phyloP scores from a whole-genome alignment of 106 monocot species.

The Dendrobium nobile region DNA sequence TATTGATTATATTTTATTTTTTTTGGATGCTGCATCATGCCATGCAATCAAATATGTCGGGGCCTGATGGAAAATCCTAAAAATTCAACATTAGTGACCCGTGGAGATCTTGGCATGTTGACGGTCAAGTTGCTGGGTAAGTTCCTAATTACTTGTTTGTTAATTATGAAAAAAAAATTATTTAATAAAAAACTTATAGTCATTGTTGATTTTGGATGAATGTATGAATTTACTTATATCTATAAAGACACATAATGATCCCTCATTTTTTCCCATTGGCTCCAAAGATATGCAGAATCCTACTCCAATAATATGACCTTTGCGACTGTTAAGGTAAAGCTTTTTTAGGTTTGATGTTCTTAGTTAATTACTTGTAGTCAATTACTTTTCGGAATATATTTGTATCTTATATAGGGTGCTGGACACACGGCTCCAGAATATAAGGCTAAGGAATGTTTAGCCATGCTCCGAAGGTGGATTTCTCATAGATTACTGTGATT shows the following conservation, averaged over 20 bases:
- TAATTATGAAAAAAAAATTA: no score
- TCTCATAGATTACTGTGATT: not conserved
- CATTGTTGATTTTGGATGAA: not conserved
- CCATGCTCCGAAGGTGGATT: no score
- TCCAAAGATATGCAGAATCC: not conserved
- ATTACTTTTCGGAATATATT: not conserved
- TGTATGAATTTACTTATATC: not conserved
- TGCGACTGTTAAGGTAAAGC: constrained; percentile 3
- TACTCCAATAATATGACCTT: constrained; percentile 4
- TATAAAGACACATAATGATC: not conserved
- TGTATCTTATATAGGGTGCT: no score
- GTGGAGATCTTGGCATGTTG: constrained; percentile 45
- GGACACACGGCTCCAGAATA: no score
- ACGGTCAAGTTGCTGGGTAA: constrained; percentile 36
- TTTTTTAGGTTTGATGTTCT: no score
- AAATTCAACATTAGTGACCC: constrained; percentile 27
- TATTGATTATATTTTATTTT: not conserved
- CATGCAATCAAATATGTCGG: no score
- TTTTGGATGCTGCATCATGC: constrained; percentile 35
- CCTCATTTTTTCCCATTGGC: no score
- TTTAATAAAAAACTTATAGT: no score
- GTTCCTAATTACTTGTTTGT: not conserved
- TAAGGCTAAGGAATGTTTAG: no score
- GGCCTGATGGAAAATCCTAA: constrained; percentile 38
- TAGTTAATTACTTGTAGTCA: no score